Evolutionary conservation across 2,329 filamentous ascomycete genomes (phyloP).

Genomic region (Rutstroemia sp.): DNA sequence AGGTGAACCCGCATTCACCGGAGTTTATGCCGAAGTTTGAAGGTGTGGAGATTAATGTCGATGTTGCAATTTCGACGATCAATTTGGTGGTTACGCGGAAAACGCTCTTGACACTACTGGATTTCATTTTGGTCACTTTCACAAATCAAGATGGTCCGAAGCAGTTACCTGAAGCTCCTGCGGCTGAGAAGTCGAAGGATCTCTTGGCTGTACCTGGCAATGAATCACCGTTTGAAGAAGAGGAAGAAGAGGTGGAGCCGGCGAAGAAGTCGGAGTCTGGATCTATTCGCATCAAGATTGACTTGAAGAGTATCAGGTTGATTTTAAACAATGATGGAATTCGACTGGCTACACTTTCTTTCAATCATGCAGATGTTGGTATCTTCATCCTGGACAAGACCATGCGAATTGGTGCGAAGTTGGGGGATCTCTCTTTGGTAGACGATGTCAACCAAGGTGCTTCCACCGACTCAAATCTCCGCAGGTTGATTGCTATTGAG

Average conservation of each 20-base stretch:
- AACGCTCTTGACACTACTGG: conserved; percentile 83
- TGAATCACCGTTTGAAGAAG: conserved; percentile 12
- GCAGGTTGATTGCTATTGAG: conserved; percentile 87
- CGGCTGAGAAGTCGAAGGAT: conserved; percentile 27
- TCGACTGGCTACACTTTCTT: conserved; percentile 80
- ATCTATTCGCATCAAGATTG: conserved; percentile 81
- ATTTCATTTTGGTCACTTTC: conserved; percentile 92
- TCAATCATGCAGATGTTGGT: conserved; percentile 86
- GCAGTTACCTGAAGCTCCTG: conserved; percentile 30
- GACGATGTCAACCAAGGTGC: conserved; percentile 94
- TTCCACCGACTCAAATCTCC: conserved; percentile 68
- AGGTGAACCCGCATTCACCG: conserved; percentile 83
- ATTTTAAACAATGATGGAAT: conserved; percentile 98
- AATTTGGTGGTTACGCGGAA: conserved; percentile 91
- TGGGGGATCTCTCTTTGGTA: conserved; percentile 81
- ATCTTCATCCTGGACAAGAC: conserved; percentile 80
- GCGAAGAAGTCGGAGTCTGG: conserved; percentile 17
- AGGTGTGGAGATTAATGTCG: conserved; percentile 87
- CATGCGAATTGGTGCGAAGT: conserved; percentile 78
- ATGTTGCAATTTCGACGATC: conserved; percentile 87
- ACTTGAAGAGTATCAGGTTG: conserved; percentile 86
- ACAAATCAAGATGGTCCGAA: conserved; percentile 49
- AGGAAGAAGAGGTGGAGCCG: conserved; percentile 16
- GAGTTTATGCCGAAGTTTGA: conserved; percentile 91
- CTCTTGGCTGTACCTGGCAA: background rate